phyloP scores from a whole-genome alignment of 1,139 yeast species.

The Zygosaccharomyces sapae region DNA sequence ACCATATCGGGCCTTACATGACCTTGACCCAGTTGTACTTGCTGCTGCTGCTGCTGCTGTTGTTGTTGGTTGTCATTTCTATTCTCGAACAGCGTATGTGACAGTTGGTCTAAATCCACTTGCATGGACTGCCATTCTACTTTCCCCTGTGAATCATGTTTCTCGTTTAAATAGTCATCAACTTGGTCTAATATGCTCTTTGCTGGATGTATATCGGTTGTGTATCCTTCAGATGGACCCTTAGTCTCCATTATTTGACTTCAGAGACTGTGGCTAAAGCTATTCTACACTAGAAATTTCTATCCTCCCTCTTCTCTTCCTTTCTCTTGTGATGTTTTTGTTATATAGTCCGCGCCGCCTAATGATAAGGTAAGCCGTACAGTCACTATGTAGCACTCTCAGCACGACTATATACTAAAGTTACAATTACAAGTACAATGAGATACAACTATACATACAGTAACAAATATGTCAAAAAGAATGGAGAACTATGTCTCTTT shows the following conservation, averaged over 20 bases:
- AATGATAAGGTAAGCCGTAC: too few species aligned
- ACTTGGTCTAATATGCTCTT: slow-evolving; percentile 35
- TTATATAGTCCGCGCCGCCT: too few species aligned
- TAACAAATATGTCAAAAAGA: too few species aligned
- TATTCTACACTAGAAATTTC: too few species aligned
- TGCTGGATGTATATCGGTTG: slow-evolving; percentile 14
- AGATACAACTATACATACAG: too few species aligned
- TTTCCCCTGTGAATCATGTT: slow-evolving; percentile 7
- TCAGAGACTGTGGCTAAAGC: background rate
- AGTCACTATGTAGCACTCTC: too few species aligned
- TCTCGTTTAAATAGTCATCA: slow-evolving; percentile 30
- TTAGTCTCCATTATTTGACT: slow-evolving; percentile 1
- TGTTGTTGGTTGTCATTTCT: slow-evolving; percentile 1
- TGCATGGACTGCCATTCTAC: slow-evolving; percentile 11
- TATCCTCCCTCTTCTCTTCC: too few species aligned
- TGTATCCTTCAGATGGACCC: slow-evolving; percentile 2
- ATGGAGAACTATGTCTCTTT: too few species aligned
- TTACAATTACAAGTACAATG: too few species aligned
- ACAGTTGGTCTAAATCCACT: slow-evolving; percentile 19
- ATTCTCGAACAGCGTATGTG: slow-evolving; percentile 16
- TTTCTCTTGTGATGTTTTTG: too few species aligned
- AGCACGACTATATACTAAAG: too few species aligned
- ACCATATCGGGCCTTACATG: slow-evolving; percentile 21
- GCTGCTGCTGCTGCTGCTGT: slow-evolving; percentile 1
- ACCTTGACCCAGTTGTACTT: background rate